Conservation (phyloP, 2,329 filamentous ascomycete species). For the Pezicula radicicola region DNA sequence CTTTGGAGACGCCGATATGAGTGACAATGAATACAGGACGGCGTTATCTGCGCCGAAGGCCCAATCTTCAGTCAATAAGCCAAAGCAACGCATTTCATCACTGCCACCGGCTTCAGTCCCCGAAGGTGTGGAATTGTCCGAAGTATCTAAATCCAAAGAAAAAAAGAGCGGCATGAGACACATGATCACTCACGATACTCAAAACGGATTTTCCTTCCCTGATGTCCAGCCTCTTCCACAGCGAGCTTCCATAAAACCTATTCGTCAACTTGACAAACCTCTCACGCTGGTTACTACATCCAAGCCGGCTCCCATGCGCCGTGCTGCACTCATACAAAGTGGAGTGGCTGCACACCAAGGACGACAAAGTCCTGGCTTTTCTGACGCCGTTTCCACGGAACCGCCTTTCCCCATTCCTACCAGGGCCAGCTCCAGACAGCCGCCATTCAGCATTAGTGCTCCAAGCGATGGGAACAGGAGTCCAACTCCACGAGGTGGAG, state of each 20-base stretch:
- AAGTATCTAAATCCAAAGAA: slow-evolving; percentile 12
- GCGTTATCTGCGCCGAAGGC: slow-evolving; percentile 62
- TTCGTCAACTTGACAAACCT: slow-evolving; percentile 27
- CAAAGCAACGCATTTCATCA: slow-evolving; percentile 11
- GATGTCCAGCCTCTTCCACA: slow-evolving; percentile 16
- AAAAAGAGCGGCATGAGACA: slow-evolving; percentile 12
- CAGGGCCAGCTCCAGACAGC: slow-evolving; percentile 79
- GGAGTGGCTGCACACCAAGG: slow-evolving; percentile 68
- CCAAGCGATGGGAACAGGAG: slow-evolving; percentile 72
- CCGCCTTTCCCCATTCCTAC: slow-evolving; percentile 93
- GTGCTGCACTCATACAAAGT: slow-evolving; percentile 76
- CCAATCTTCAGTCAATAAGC: slow-evolving; percentile 12
- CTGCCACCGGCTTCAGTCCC: slow-evolving; percentile 24
- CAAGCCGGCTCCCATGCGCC: slow-evolving; percentile 59
- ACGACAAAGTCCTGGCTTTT: slow-evolving; percentile 62
- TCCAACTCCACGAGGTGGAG: slow-evolving; percentile 61
- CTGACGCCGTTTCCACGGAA: slow-evolving; percentile 46
- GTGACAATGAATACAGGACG: slow-evolving; percentile 66
- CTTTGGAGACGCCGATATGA: slow-evolving; percentile 57
- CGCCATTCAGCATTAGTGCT: slow-evolving; percentile 61
- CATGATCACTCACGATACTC: slow-evolving; percentile 11
- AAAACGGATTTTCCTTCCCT: slow-evolving; percentile 15
- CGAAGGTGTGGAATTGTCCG: slow-evolving; percentile 20
- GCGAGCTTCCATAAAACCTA: slow-evolving; percentile 13
- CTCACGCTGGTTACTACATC: slow-evolving; percentile 23